A percentile compares a stretch with the other conserved stretches of the same genome.
Conservation (phyloP, 2,329 filamentous ascomycete species). For the Scedosporium minutisporum region DNA sequence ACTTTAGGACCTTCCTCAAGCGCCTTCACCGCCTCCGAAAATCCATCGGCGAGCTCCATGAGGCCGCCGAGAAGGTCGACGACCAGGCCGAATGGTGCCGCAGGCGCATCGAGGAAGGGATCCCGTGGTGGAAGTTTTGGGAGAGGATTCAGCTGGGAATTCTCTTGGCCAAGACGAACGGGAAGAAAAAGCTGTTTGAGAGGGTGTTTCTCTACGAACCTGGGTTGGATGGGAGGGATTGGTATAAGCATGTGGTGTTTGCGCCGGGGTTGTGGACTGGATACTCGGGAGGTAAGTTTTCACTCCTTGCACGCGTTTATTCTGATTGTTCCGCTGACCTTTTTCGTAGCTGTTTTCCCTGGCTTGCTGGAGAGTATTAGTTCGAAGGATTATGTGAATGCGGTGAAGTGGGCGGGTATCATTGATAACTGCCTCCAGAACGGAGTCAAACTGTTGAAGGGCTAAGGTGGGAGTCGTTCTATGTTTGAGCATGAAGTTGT, state of each 20-base stretch:
- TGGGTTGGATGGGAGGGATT: conserved; percentile 69
- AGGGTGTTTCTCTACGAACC: conserved; percentile 65
- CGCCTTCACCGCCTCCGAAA: conserved; percentile 28
- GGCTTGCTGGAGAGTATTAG: conserved; percentile 55
- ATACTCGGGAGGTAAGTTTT: conserved; percentile 62
- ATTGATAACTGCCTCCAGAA: conserved; percentile 41
- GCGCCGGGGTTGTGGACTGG: conserved; percentile 88
- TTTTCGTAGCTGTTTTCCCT: conserved; percentile 45
- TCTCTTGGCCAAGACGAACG: conserved; percentile 59
- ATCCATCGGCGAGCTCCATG: conserved; percentile 25
- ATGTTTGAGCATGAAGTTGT: background rate
- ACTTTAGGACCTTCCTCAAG: conserved; percentile 26
- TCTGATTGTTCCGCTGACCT: conserved; percentile 11
- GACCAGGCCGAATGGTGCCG: conserved; percentile 30
- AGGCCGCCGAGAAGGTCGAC: conserved; percentile 35
- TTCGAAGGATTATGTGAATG: conserved; percentile 46
- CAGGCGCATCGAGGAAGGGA: conserved; percentile 35
- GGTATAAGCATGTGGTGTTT: conserved; percentile 95
- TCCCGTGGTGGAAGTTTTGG: conserved; percentile 74
- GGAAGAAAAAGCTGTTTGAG: conserved; percentile 76
- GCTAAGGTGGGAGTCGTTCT: background rate
- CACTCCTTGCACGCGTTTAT: background rate
- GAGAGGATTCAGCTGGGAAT: conserved; percentile 55
- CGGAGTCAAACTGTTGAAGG: conserved; percentile 30
- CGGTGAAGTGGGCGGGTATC: conserved; percentile 48